Evolutionary conservation across 2,329 filamentous ascomycete genomes (phyloP).

Genomic region (Emydomyces testavorans): DNA sequence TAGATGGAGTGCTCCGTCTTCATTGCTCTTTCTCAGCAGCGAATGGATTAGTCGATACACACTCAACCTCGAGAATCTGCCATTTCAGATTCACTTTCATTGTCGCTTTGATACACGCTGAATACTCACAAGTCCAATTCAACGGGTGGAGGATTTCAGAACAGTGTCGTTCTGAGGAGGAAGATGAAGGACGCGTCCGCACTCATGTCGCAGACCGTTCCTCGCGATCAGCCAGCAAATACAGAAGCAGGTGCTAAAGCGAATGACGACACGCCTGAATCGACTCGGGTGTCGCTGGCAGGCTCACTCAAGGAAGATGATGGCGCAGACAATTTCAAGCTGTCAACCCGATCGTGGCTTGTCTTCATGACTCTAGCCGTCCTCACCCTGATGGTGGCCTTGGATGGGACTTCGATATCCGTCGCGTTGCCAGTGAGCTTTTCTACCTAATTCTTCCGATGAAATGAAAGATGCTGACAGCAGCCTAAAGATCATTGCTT

Average conservation of each 20-base stretch:
- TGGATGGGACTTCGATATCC: slow-evolving; percentile 55
- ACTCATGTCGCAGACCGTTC: background rate
- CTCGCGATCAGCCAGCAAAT: background rate
- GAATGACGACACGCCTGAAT: background rate
- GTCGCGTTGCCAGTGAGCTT: slow-evolving; percentile 44
- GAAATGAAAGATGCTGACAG: background rate
- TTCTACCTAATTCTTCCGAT: background rate
- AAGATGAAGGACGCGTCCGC: background rate
- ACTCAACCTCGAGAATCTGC: too few relatives aligned
- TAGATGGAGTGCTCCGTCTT: too few relatives aligned
- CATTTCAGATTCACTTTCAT: too few relatives aligned
- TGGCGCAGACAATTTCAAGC: slow-evolving; percentile 15
- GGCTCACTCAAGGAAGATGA: slow-evolving; percentile 7
- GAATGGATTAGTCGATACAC: too few relatives aligned
- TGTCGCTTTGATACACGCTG: too few relatives aligned
- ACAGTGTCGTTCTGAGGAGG: background rate
- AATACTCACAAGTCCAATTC: too few relatives aligned
- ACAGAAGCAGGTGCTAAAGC: background rate
- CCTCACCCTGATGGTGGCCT: slow-evolving; percentile 50
- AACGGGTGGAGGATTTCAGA: too few relatives aligned
- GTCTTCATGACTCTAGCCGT: slow-evolving; percentile 44
- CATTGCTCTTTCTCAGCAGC: too few relatives aligned
- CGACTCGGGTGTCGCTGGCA: background rate
- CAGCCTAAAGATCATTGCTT: slow-evolving; percentile 37
- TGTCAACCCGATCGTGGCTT: slow-evolving; percentile 30